These are phyloP conservation scores for Mortierella polycephala DNA, from an alignment of 371 early-diverging fungal species.

Conservation along the genomic window DNA sequence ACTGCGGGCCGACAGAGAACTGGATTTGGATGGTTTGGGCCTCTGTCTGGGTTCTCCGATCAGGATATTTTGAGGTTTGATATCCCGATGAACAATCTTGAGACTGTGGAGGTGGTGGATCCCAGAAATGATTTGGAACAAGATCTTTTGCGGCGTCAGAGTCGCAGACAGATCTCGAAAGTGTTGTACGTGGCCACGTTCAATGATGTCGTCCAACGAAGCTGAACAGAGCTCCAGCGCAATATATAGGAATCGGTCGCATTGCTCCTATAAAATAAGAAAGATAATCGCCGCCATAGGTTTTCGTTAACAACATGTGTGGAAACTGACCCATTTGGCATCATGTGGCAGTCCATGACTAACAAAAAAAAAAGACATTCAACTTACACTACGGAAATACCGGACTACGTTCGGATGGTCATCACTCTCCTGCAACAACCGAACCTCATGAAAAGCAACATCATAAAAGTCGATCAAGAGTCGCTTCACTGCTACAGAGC, in stretches of 20 bases:
- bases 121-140: constrained; percentile 86
- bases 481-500: constrained; percentile 95
- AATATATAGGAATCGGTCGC: constrained; percentile 93
- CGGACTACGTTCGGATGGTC: constrained; percentile 96
- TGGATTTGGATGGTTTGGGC: constrained; percentile 43
- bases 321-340: neutral
- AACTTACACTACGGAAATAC: constrained; percentile 83
- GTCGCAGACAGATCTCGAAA: constrained; percentile 53
- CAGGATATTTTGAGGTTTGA: constrained; percentile 94
- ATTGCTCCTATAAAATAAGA: constrained; percentile 71
- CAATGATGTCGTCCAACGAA: constrained; percentile 74
- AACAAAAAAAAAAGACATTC: constrained; percentile 13
- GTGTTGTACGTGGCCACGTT: constrained; percentile 54
- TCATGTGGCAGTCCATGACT: neutral
- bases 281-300: neutral
- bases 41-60: constrained; percentile 70
- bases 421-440: constrained; percentile 91
- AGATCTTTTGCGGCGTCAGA: constrained; percentile 62
- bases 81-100: constrained; percentile 97
- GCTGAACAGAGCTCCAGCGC: constrained; percentile 92
- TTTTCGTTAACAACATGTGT: neutral
- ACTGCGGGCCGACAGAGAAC: constrained; percentile 6
- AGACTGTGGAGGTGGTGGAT: constrained; percentile 89
- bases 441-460: constrained; percentile 93
- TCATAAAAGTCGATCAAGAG: constrained; percentile 94